Percentiles rank a stretch among this genome's conserved stretches.
These are phyloP conservation scores for Panicum miliaceum DNA, from an alignment of 176 grass and related monocot species.

Conservation along the genomic window DNA sequence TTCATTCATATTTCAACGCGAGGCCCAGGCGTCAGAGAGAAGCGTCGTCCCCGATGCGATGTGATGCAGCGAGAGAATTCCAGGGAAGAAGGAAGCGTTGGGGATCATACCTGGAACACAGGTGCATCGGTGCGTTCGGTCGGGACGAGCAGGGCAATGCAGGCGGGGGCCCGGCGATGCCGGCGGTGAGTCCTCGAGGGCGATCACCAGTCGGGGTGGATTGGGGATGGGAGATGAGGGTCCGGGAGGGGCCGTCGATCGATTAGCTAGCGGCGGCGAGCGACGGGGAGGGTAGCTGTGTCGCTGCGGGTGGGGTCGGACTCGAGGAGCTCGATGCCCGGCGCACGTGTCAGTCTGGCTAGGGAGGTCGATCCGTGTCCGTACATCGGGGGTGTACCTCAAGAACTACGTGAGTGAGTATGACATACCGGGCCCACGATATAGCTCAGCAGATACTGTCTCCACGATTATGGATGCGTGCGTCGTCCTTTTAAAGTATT, in stretches of 20 bases:
- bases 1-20: slow-evolving; percentile 7
- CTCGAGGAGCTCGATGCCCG: not conserved
- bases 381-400: too few relatives aligned
- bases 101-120: slow-evolving; percentile 31
- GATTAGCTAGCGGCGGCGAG: not conserved
- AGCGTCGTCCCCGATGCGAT: not conserved
- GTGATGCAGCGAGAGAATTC: not conserved
- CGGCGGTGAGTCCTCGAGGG: not conserved
- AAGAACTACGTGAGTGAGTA: too few relatives aligned
- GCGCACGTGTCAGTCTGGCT: too few relatives aligned
- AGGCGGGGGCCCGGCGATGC: not conserved
- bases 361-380: not conserved
- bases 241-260: too few relatives aligned
- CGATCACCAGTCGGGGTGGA: not conserved
- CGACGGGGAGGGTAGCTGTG: not conserved
- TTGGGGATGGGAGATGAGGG: too few relatives aligned
- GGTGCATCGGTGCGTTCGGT: not conserved
- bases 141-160: not conserved
- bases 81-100: not conserved
- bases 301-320: slow-evolving; percentile 8
- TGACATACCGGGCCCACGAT: not conserved
- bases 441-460: too few relatives aligned
- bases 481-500: too few relatives aligned
- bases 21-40: not conserved
- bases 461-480: too few relatives aligned